phyloP scores from a whole-genome alignment of 495 filamentous ascomycete genomes.

The Aspergillus mulundensis region DNA sequence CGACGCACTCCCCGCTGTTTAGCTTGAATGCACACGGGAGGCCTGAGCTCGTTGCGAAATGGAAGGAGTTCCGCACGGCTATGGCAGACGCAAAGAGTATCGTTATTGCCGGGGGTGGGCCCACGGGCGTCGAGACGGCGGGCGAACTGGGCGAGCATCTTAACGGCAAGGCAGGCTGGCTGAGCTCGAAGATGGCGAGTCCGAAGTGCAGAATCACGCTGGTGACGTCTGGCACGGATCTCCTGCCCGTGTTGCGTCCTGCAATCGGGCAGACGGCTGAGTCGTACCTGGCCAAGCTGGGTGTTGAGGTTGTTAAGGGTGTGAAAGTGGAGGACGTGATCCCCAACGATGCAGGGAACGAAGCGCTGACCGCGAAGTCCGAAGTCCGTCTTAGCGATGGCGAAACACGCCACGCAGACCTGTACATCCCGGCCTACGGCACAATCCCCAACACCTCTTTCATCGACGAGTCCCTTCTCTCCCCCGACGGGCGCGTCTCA shows the following conservation, averaged over 20 bases:
- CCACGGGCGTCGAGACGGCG: constrained; percentile 43
- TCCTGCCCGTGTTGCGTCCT: constrained; percentile 42
- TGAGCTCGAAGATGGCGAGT: constrained; percentile 21
- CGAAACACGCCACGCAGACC: constrained; percentile 34
- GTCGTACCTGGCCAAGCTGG: constrained; percentile 36
- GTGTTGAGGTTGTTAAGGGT: constrained; percentile 42
- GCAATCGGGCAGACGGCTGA: constrained; percentile 37
- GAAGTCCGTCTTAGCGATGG: constrained; percentile 35
- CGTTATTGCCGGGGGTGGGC: constrained; percentile 41
- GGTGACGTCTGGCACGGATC: constrained; percentile 33
- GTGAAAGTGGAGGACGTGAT: constrained; percentile 21
- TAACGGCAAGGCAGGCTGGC: constrained; percentile 37
- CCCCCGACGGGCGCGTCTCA: constrained; percentile 33
- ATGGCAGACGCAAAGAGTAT: constrained; percentile 39
- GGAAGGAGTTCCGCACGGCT: constrained; percentile 33
- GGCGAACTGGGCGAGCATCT: constrained; percentile 50
- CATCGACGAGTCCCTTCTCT: constrained; percentile 31
- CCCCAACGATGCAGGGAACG: constrained; percentile 16
- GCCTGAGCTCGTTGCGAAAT: constrained; percentile 16
- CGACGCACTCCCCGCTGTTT: constrained; percentile 30
- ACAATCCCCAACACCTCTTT: constrained; percentile 43
- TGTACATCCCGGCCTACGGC: constrained; percentile 49
- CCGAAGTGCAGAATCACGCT: constrained; percentile 44
- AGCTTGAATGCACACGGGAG: constrained; percentile 18
- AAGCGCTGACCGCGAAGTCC: constrained; percentile 16